Evolutionary conservation across 495 filamentous ascomycete species (phyloP).

Genomic region (Aspergillus coremiiformis): DNA sequence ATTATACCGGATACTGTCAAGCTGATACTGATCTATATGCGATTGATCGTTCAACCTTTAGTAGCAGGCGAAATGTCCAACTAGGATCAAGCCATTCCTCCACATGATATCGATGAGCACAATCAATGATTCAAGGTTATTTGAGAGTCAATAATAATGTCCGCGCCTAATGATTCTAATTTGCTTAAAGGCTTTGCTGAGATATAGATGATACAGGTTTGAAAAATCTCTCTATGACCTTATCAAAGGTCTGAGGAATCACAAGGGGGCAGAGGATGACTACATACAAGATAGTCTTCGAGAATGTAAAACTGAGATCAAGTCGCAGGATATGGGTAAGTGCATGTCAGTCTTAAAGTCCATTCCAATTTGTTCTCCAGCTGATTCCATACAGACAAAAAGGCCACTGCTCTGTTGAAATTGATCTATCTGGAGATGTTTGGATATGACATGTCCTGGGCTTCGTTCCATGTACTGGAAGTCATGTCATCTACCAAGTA

Average conservation of each 20-base stretch:
- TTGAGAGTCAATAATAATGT: no score
- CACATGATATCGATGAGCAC: no score
- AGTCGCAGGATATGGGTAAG: conserved; percentile 82
- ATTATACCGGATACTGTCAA: no score
- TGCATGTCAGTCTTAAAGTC: neutral
- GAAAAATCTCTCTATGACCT: conserved; percentile 99
- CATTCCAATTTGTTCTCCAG: neutral
- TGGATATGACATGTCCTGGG: conserved; percentile 99
- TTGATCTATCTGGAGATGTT: conserved; percentile 98
- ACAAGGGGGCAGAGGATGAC: conserved; percentile 87
- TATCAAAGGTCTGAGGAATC: conserved; percentile 86
- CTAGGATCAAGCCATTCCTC: no score
- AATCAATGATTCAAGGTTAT: no score
- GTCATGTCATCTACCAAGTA: conserved; percentile 97
- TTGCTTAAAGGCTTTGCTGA: neutral
- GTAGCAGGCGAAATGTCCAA: no score
- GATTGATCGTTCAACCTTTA: no score
- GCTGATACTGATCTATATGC: no score
- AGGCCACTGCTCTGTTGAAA: conserved; percentile 91
- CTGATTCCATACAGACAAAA: conserved; percentile 61
- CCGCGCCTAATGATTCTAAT: neutral
- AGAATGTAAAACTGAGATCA: conserved; percentile 90
- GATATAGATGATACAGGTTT: conserved; percentile 56
- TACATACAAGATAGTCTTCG: conserved; percentile 86
- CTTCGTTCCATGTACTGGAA: conserved; percentile 94